A percentile compares a stretch with the other conserved stretches of the same genome.
Conservation (phyloP, 1,284 basidiomycete species). For the Vanrija sp. region DNA sequence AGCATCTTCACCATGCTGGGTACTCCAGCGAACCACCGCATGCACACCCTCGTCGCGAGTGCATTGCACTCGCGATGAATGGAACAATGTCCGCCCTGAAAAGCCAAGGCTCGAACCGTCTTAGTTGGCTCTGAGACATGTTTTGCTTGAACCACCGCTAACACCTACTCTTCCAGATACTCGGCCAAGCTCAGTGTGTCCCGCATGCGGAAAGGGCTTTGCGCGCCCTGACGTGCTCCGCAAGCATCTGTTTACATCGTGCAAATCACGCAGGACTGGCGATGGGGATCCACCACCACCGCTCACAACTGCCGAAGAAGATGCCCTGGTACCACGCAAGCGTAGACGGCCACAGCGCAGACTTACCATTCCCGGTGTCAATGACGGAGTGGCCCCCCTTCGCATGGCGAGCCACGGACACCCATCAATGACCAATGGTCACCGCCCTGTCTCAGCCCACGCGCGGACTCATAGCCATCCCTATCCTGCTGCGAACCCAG, state of each 20-base stretch:
- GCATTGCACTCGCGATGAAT: neutral
- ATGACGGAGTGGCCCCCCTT: neutral
- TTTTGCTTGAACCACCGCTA: neutral
- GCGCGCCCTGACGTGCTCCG: slow-evolving; percentile 22
- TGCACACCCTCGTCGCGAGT: neutral
- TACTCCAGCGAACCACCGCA: neutral
- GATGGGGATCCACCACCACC: slow-evolving; percentile 17
- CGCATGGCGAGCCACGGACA: neutral
- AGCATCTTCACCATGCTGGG: too few relatives aligned
- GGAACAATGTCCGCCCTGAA: too few relatives aligned
- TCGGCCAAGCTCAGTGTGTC: slow-evolving; percentile 15
- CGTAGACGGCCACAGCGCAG: slow-evolving; percentile 17
- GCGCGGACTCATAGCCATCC: neutral
- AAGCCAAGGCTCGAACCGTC: neutral
- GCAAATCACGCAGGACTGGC: slow-evolving; percentile 17
- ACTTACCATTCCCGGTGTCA: slow-evolving; percentile 1
- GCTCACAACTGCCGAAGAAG: slow-evolving; percentile 17
- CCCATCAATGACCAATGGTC: neutral
- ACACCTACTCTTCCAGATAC: slow-evolving; percentile 8
- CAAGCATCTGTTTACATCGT: slow-evolving; percentile 22
- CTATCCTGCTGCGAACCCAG: too few relatives aligned
- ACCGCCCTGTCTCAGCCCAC: neutral
- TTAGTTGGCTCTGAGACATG: neutral
- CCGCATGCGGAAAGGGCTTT: slow-evolving; percentile 22
- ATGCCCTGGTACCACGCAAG: slow-evolving; percentile 19